Percentiles rank a stretch among this genome's conserved stretches.
Conservation (phyloP, 2,329 filamentous ascomycete species). For the Tolypocladium album region DNA sequence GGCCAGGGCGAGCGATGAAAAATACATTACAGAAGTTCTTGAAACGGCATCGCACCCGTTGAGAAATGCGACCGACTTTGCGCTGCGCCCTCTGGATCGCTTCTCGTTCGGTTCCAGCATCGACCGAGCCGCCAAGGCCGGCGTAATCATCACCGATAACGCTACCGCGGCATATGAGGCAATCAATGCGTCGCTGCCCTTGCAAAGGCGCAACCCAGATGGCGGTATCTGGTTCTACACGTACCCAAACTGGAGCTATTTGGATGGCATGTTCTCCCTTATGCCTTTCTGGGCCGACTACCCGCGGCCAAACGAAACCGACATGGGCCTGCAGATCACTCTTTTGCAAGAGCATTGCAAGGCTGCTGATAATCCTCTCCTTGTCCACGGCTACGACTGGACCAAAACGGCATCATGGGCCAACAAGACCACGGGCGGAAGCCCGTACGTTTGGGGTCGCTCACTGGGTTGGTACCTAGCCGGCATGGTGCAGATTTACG, state of each 20-base stretch:
- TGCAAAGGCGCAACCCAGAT: constrained; percentile 17
- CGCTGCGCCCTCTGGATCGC: constrained; percentile 10
- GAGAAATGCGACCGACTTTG: constrained; percentile 5
- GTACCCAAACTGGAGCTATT: constrained; percentile 41
- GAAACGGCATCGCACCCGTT: constrained; percentile 5
- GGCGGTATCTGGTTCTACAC: constrained; percentile 26
- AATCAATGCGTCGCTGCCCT: constrained; percentile 9
- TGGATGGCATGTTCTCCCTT: constrained; percentile 41
- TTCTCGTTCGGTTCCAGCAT: constrained; percentile 11
- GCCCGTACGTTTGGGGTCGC: not conserved
- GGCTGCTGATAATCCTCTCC: not conserved
- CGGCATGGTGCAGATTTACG: not conserved
- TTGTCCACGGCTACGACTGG: not conserved
- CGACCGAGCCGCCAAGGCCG: constrained; percentile 1
- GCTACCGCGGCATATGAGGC: constrained; percentile 5
- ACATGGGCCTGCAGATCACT: not conserved
- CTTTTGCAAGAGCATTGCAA: not conserved
- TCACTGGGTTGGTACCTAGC: not conserved
- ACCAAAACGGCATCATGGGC: not conserved
- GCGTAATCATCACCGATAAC: constrained; percentile 1
- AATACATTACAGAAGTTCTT: constrained; percentile 8
- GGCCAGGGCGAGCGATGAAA: constrained; percentile 1
- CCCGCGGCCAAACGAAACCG: not conserved
- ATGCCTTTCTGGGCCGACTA: constrained; percentile 25
- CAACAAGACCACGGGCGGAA: not conserved